These are phyloP conservation scores for Plantago coronopus DNA, from an alignment of 305 asterid genomes.

Conservation along the genomic window DNA sequence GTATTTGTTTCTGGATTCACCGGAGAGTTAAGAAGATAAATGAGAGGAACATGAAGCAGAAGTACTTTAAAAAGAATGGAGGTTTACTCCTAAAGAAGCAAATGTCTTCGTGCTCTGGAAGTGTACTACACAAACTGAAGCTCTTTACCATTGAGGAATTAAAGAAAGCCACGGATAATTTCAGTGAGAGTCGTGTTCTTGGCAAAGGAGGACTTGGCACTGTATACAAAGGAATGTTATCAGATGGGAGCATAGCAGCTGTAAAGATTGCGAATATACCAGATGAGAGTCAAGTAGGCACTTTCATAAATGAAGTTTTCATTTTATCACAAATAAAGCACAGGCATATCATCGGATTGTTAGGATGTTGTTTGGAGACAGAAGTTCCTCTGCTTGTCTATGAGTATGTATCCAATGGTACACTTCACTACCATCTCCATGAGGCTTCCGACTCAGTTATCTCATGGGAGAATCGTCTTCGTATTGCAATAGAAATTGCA, in stretches of 20 bases:
- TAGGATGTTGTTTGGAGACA: conserved; percentile 42
- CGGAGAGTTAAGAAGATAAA: conserved; percentile 27
- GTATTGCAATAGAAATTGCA: conserved; percentile 32
- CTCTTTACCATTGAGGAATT: conserved; percentile 31
- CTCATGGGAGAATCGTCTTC: conserved; percentile 32
- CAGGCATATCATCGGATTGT: conserved; percentile 32
- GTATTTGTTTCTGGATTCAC: conserved; percentile 19
- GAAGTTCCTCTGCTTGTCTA: conserved; percentile 36
- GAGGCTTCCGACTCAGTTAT: conserved; percentile 22
- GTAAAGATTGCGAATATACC: conserved; percentile 28
- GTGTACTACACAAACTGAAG: conserved; percentile 25
- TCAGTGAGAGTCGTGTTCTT: conserved; percentile 35
- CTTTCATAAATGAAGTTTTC: conserved; percentile 39
- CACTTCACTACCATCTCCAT: conserved; percentile 29
- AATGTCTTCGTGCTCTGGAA: conserved; percentile 20
- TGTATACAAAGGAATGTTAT: conserved; percentile 39
- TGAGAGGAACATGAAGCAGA: conserved; percentile 14
- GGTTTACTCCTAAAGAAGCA: conserved; percentile 39
- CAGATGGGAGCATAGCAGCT: conserved; percentile 38
- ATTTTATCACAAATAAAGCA: conserved; percentile 39
- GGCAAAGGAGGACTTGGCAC: conserved; percentile 46
- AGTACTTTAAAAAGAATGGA: conserved; percentile 31
- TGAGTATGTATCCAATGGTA: conserved; percentile 33
- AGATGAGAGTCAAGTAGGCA: conserved; percentile 19
- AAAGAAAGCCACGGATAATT: conserved; percentile 32